phyloP scores from a whole-genome alignment of 139 green algal species.

The Volvox reticuliferus region DNA sequence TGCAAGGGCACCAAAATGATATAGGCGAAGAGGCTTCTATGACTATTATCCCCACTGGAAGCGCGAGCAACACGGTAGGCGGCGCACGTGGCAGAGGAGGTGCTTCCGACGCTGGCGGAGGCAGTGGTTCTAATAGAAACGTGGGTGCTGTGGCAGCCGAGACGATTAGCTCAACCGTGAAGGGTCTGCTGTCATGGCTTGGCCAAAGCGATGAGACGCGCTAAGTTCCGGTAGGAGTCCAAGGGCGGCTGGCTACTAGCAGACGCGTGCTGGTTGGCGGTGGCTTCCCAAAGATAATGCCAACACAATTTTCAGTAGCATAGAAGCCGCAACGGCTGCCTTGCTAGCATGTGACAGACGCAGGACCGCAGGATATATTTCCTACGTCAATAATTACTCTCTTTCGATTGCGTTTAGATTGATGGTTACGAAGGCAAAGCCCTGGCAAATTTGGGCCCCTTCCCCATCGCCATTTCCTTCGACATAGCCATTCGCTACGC shows the following conservation, averaged over 20 bases:
- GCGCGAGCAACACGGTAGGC: not conserved
- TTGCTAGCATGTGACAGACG: not conserved
- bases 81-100: not conserved
- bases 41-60: not conserved
- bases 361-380: not conserved
- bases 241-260: no score
- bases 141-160: not conserved
- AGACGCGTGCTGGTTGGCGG: no score
- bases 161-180: not conserved
- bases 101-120: not conserved
- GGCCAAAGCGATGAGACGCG: conserved; percentile 25
- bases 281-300: no score
- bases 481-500: no score
- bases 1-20: not conserved
- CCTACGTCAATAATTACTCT: not conserved
- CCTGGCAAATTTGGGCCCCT: no score
- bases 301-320: no score
- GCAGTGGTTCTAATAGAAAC: no score
- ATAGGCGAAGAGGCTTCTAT: not conserved
- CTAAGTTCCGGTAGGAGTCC: not conserved
- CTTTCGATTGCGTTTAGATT: no score
- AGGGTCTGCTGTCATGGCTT: conserved; percentile 29
- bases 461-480: no score
- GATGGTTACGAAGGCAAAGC: no score
- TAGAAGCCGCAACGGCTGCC: not conserved